Conservation (phyloP, 257 asterid genomes). For the Jacaranda copaia region DNA sequence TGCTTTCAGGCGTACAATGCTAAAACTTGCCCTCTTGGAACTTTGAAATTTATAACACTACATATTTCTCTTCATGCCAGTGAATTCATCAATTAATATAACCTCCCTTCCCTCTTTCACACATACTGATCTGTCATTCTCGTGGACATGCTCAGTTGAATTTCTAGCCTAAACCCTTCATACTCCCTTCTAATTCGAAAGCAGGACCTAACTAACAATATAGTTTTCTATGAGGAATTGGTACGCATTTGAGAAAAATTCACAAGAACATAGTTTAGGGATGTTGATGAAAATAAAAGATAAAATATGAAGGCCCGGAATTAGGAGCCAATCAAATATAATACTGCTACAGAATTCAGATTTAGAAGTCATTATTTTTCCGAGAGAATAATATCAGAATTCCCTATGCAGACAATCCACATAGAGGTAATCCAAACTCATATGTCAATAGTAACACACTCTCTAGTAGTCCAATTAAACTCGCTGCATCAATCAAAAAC, state of each 20-base stretch:
- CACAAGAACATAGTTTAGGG: too few relatives aligned
- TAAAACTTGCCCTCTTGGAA: not conserved
- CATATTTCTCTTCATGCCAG: not conserved
- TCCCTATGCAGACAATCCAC: not conserved
- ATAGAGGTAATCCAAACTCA: not conserved
- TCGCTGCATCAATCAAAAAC: conserved; percentile 16
- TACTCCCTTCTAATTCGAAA: conserved; percentile 10
- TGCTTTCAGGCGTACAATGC: not conserved
- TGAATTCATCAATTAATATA: not conserved
- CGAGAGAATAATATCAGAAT: not conserved
- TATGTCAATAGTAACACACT: conserved; percentile 4
- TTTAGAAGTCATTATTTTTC: not conserved
- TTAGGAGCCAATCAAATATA: not conserved
- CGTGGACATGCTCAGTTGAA: too few relatives aligned
- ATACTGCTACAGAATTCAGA: not conserved
- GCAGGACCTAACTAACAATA: not conserved
- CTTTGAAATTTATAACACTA: not conserved
- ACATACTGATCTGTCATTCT: not conserved
- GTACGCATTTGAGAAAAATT: too few relatives aligned
- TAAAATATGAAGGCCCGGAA: not conserved
- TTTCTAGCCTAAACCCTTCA: not conserved
- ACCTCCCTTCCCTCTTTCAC: not conserved
- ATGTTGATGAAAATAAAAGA: too few relatives aligned
- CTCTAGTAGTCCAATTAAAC: not conserved
- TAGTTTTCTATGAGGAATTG: too few relatives aligned